These are phyloP conservation scores for Penicillium sp. DNA, from an alignment of 2,329 filamentous ascomycete species.

Conservation along the genomic window DNA sequence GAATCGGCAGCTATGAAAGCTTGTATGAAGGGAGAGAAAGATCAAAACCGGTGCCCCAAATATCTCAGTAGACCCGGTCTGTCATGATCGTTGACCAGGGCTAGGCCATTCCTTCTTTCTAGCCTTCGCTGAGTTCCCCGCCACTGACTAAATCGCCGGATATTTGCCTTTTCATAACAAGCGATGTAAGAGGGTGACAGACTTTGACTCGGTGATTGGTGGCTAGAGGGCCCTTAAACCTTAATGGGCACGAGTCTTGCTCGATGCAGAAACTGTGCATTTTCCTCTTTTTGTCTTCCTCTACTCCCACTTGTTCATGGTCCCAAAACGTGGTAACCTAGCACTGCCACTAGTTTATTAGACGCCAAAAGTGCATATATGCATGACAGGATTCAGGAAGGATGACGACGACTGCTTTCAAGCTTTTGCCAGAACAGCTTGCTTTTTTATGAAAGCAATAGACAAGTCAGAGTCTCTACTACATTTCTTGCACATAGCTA, in stretches of 20 bases:
- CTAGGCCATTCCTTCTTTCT: neutral
- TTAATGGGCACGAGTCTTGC: neutral
- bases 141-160: neutral
- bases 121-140: neutral
- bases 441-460: neutral
- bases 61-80: no score
- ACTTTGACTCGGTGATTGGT: neutral
- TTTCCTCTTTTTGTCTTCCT: neutral
- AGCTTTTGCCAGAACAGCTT: neutral
- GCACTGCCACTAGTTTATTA: neutral
- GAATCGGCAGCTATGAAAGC: neutral
- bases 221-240: neutral
- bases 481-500: neutral
- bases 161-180: neutral
- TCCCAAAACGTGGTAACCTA: neutral
- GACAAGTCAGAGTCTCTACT: no score
- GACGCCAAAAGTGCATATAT: neutral
- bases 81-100: neutral
- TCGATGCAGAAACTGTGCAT: neutral
- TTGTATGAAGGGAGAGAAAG: neutral
- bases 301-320: neutral
- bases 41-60: neutral
- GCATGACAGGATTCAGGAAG: neutral
- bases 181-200: neutral
- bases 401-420: neutral